Evolutionary conservation across 2,329 filamentous ascomycete genomes (phyloP), one percentile per base, ranked within the genome.

Genomic region (Fusarium sp.): DNA sequence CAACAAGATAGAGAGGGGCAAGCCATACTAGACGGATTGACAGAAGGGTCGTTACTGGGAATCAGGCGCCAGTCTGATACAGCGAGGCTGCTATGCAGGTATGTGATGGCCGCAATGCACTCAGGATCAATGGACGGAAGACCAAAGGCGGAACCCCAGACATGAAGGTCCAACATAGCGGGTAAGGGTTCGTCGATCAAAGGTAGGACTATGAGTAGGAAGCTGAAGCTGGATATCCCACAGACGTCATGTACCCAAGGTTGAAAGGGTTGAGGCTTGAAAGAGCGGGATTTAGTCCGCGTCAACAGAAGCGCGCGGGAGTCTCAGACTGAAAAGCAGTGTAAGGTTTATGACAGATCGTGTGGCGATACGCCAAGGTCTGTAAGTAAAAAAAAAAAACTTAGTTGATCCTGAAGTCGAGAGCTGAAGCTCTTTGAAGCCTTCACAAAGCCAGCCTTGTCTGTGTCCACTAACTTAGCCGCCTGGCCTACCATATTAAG

Each of bases 51-150:
- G 77, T 91, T 93, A 75, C 87, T 91, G 43, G 90, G 87, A 68
- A 96, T 82, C 65, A 96, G 81, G 65, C 86, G 83, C 91, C 91
- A 97, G 44, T 76, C 76, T 70, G 86, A 80, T 46, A 82, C 79
- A 56, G 86, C 85, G 23, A 92, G 81, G 58, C 85, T 85, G 71
- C 88, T 83, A 62, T 88, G 86, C 57, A 97, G 84, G 76, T 94
- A 94, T 52, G 92, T 88, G 69, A 97, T 88, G 42, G 91, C 85
- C 26, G 94, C 94, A 62, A 97, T 87, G 76, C 94, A 98, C 82
- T 97, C 92, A 44, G 95, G 85, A 74, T 98, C 94, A 73, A 98
- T 91, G 42, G 96, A 98, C 15, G 95, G 90, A 43, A 97, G 87
- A 39, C 89, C 89, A 77, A 97, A 97, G 39, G 92, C 94, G 54